Evolutionary conservation across 345 rosid species (phyloP), one percentile per base, ranked within the genome.

Genomic region (Bruguiera parviflora): DNA sequence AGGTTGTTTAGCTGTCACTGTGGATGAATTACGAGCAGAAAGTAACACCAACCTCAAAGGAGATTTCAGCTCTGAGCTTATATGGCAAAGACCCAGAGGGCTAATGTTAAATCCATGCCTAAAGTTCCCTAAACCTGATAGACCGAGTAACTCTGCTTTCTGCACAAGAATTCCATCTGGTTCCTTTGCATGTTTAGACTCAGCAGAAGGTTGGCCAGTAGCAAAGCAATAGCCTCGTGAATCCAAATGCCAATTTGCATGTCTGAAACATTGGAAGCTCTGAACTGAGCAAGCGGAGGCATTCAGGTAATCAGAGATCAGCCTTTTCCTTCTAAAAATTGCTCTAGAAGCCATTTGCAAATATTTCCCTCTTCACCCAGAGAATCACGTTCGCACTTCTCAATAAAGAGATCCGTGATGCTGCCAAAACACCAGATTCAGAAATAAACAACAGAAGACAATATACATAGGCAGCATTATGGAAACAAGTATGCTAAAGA

Each of bases 311-410:
- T 81, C 82, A 7, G 83, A 82, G 67, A 89, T 39, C 43, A 81
- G 21, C 60, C 67, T 75, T 71, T 63, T 87, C 80, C 90, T 86
- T 81, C 88, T 76, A 32, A 86, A 56, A 33, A 91, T 83, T 69
- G 91, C 90, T 80, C 88, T 86, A 37, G 91, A 84, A 60, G 91
- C 90, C 97, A 91, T 91, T 75, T 62, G 62, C 63, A 68, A 56
- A 58, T n/a, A 22, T 39, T 70, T n/a, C 62, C 75, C 65, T 52
- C 68, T 61, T 52, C 70, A 58, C 53, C 15, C 73, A 35, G 67
- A 66, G 22, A 71, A 72, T 31, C 72, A 47, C 71, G 69, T 43
- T 64, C 32, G 53, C 81, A 73, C 77, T 63, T 61, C 77, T 73
- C 25, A 57, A 37, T 70, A 71, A 67, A 71, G 46, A 58, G 39